A percentile compares a stretch with the other conserved stretches of the same genome.
Conservation (phyloP, 2,329 filamentous ascomycete species). For the Aotearoamyces nothofagi region DNA sequence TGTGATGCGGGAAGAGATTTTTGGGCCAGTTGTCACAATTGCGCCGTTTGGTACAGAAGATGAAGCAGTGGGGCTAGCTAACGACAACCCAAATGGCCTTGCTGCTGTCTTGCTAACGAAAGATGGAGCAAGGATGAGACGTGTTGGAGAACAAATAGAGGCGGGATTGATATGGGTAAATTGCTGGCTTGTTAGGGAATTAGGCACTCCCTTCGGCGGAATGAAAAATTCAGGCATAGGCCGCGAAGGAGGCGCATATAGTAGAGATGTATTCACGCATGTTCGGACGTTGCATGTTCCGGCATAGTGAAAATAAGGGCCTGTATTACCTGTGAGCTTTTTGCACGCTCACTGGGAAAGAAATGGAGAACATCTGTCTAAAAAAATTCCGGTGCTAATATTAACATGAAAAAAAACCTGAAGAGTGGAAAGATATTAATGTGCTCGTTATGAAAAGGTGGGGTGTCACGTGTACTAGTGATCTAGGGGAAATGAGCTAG, state of each 20-base stretch:
- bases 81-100: constrained; percentile 28
- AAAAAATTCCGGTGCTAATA: no score
- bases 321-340: no score
- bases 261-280: constrained; percentile 20
- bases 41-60: constrained; percentile 35
- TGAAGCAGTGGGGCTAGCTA: constrained; percentile 40
- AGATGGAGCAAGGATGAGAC: constrained; percentile 16
- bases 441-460: no score
- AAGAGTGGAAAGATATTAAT: no score
- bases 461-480: no score
- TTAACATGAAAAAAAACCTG: no score
- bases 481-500: no score
- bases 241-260: constrained; percentile 19
- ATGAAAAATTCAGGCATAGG: constrained; percentile 21
- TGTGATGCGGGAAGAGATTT: constrained; percentile 33
- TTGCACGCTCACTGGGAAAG: no score
- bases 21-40: constrained; percentile 42
- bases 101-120: constrained; percentile 18
- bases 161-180: constrained; percentile 21
- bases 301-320: constrained; percentile 1
- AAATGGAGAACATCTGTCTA: no score
- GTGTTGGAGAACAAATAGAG: constrained; percentile 19
- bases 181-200: constrained; percentile 19
- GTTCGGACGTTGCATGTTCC: constrained; percentile 18
- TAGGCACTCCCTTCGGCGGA: constrained; percentile 21